Conservation (phyloP, 768 basidiomycete species). For the Cubamyces sp. region DNA sequence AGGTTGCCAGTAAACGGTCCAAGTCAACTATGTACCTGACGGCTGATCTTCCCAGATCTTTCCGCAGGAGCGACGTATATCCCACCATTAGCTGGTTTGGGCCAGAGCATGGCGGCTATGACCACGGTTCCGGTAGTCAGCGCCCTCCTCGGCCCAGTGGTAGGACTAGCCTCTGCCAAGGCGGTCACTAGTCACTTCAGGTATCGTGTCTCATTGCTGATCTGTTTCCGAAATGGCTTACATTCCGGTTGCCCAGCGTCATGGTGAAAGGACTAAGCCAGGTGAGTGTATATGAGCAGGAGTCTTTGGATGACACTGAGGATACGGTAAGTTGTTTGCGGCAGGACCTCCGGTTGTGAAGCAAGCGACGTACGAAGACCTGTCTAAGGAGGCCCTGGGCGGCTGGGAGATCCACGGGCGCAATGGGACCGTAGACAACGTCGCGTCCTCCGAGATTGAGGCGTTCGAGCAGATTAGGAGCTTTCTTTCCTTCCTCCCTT, state of each 20-base stretch:
- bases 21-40: not conserved
- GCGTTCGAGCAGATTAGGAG: slow-evolving; percentile 22
- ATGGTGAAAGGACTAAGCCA: slow-evolving; percentile 26
- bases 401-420: slow-evolving; percentile 25
- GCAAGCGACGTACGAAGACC: slow-evolving; percentile 26
- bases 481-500: slow-evolving; percentile 25
- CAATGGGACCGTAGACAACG: slow-evolving; percentile 27
- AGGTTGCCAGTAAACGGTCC: not conserved
- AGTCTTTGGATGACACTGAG: no score
- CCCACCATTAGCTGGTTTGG: slow-evolving; percentile 23
- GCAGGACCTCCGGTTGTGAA: slow-evolving; percentile 27
- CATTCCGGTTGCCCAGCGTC: slow-evolving; percentile 1
- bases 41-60: slow-evolving; percentile 1
- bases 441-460: slow-evolving; percentile 20
- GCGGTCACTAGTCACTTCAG: slow-evolving; percentile 27
- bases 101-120: slow-evolving; percentile 24
- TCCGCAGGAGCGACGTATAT: slow-evolving; percentile 22
- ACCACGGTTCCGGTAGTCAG: slow-evolving; percentile 19
- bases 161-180: slow-evolving; percentile 23
- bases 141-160: slow-evolving; percentile 25
- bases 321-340: slow-evolving; percentile 16
- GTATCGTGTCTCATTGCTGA: not conserved
- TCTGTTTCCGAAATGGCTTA: not conserved
- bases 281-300: not conserved
- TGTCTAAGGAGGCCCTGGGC: slow-evolving; percentile 24